Conservation (phyloP, 805 yeast genomes). For the Cyberlindnera veronae region DNA sequence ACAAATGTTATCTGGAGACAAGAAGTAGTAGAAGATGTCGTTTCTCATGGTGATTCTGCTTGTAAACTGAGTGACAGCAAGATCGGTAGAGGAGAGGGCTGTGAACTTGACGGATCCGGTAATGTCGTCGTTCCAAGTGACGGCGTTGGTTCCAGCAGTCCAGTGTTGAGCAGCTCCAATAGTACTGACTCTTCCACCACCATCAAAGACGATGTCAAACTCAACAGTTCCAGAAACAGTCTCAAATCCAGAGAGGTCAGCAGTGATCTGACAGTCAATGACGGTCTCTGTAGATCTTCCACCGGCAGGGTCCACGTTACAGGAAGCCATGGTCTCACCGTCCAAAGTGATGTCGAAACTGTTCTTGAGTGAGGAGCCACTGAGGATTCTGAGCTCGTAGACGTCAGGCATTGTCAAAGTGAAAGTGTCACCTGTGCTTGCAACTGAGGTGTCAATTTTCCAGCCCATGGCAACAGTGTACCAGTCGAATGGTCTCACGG, state of each 20-base stretch:
- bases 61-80: background rate
- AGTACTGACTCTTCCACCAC: conserved; percentile 12
- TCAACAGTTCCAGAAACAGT: conserved; percentile 7
- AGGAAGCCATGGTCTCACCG: conserved; percentile 9
- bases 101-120: conserved; percentile 2
- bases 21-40: conserved; percentile 13
- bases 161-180: conserved; percentile 11
- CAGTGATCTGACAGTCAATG: conserved; percentile 4
- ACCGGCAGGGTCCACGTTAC: conserved; percentile 10
- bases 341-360: conserved; percentile 5
- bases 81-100: background rate
- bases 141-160: conserved; percentile 14
- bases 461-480: conserved; percentile 5
- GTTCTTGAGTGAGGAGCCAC: background rate
- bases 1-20: conserved; percentile 6
- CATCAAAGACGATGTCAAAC: conserved; percentile 11
- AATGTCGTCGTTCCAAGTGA: conserved; percentile 15
- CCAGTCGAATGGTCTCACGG: conserved; percentile 6
- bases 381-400: conserved; percentile 8
- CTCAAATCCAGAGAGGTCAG: conserved; percentile 4
- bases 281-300: conserved; percentile 3
- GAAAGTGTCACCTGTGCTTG: conserved; percentile 13
- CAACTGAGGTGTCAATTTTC: conserved; percentile 1
- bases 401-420: conserved; percentile 12
- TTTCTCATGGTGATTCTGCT: conserved; percentile 16